Evolutionary conservation across 495 filamentous ascomycete genomes (phyloP).

Genomic region (Trichoderma erinaceum): DNA sequence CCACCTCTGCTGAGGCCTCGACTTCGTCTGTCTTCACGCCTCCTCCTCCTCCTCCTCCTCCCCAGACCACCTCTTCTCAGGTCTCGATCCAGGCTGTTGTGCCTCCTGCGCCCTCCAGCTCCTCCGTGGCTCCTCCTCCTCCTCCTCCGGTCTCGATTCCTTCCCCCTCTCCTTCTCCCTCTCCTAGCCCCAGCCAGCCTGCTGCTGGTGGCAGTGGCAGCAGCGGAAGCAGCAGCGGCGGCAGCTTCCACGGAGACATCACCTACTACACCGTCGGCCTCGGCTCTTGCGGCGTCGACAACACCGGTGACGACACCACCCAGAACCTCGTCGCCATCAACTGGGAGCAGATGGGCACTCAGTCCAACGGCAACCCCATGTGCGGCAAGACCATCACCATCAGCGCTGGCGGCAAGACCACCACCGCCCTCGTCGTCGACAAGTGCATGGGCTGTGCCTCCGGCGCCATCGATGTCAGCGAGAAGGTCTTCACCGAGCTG

Average conservation of each 20-base stretch:
- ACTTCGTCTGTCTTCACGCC: constrained; percentile 19
- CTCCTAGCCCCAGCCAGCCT: constrained; percentile 3
- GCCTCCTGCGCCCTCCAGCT: not conserved
- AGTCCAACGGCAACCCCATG: constrained; percentile 49
- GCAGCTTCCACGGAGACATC: constrained; percentile 33
- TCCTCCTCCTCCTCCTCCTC: constrained; percentile 20
- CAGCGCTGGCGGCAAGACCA: constrained; percentile 46
- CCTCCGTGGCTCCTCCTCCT: constrained; percentile 13
- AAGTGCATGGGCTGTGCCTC: constrained; percentile 64
- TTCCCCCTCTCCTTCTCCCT: constrained; percentile 1
- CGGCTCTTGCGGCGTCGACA: constrained; percentile 41
- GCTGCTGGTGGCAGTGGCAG: constrained; percentile 16
- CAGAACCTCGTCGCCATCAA: constrained; percentile 42
- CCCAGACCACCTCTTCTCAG: constrained; percentile 12
- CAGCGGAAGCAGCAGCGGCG: constrained; percentile 21
- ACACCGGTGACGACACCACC: constrained; percentile 33
- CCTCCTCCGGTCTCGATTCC: constrained; percentile 18
- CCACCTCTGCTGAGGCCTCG: constrained; percentile 16
- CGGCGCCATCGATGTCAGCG: constrained; percentile 43
- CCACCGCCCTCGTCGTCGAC: constrained; percentile 56
- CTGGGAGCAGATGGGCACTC: constrained; percentile 35
- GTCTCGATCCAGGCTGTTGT: constrained; percentile 8
- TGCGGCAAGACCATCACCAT: constrained; percentile 65
- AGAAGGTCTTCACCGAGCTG: constrained; percentile 38
- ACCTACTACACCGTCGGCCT: constrained; percentile 43